A percentile compares a stretch with the other conserved stretches of the same genome.
Conservation (phyloP, 1,284 basidiomycete genomes). For the Schizopora paradoxa region DNA sequence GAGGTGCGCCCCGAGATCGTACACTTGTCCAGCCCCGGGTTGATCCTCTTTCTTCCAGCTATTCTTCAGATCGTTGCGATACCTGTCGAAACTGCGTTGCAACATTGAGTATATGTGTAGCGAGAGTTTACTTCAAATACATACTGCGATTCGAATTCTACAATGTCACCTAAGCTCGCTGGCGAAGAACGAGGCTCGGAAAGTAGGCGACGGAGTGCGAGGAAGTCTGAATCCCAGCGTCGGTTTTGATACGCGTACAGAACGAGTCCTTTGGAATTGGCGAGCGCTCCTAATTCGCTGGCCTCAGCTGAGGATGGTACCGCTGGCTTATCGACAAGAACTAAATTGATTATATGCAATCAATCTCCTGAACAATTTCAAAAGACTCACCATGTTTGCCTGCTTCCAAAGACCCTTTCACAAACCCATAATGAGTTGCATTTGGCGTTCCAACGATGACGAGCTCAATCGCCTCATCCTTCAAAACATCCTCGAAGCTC, state of each 20-base stretch:
- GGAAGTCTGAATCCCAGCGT: slow-evolving; percentile 79
- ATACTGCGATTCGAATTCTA: slow-evolving; percentile 75
- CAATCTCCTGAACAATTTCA: background rate
- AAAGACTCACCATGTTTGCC: slow-evolving; percentile 67
- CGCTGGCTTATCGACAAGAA: slow-evolving; percentile 82
- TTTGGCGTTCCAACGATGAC: slow-evolving; percentile 76
- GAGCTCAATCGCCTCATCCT: slow-evolving; percentile 58
- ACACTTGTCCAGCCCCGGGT: slow-evolving; percentile 52
- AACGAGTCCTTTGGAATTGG: slow-evolving; percentile 59
- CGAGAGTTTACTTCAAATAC: slow-evolving; percentile 20
- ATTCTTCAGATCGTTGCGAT: slow-evolving; percentile 59
- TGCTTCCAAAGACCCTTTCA: slow-evolving; percentile 59
- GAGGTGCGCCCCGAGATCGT: slow-evolving; percentile 62
- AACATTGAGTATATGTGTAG: background rate
- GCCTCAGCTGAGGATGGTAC: slow-evolving; percentile 65
- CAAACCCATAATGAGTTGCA: slow-evolving; percentile 70
- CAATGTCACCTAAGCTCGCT: slow-evolving; percentile 53
- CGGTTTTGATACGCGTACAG: slow-evolving; percentile 80
- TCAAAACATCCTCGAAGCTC: slow-evolving; percentile 50
- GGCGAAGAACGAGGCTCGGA: slow-evolving; percentile 45
- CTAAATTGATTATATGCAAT: slow-evolving; percentile 31
- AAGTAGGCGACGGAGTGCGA: slow-evolving; percentile 66
- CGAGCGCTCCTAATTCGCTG: slow-evolving; percentile 59
- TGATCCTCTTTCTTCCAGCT: slow-evolving; percentile 63
- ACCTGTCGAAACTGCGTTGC: slow-evolving; percentile 65